phyloP scores from a whole-genome alignment of 257 asterid genomes.

The Gentiana macrophylla region DNA sequence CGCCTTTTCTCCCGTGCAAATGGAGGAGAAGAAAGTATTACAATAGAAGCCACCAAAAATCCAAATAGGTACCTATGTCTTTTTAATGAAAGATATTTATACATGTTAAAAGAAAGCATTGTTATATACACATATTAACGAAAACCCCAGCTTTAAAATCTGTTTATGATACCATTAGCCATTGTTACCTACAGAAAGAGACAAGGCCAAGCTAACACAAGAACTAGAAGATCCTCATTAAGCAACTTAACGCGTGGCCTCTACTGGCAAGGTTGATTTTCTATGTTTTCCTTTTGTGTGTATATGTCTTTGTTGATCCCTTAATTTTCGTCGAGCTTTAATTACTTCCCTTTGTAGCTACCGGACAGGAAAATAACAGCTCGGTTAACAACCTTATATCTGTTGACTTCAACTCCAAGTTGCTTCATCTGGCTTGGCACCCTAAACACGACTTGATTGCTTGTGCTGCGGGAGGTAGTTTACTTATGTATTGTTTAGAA shows the following conservation, averaged over 20 bases:
- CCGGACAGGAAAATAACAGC: conserved; percentile 27
- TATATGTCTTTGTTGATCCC: not conserved
- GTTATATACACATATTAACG: not conserved
- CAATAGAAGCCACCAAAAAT: conserved; percentile 39
- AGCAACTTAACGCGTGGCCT: conserved; percentile 65
- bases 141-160: no score
- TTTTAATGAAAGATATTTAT: no score
- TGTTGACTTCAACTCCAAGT: conserved; percentile 38
- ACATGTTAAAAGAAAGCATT: not conserved
- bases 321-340: not conserved
- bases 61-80: conserved; percentile 32
- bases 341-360: not conserved
- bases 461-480: conserved; percentile 49
- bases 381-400: conserved; percentile 24
- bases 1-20: conserved; percentile 46
- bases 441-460: conserved; percentile 50
- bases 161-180: no score
- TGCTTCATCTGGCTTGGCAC: conserved; percentile 74
- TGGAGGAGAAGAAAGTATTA: conserved; percentile 32
- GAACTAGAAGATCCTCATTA: conserved; percentile 50
- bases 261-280: conserved; percentile 34
- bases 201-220: conserved; percentile 22
- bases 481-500: conserved; percentile 26
- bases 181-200: conserved; percentile 29
- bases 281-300: not conserved